Evolutionary conservation across 2,329 filamentous ascomycete genomes (phyloP).

Genomic region (Furcasterigmium sp.): DNA sequence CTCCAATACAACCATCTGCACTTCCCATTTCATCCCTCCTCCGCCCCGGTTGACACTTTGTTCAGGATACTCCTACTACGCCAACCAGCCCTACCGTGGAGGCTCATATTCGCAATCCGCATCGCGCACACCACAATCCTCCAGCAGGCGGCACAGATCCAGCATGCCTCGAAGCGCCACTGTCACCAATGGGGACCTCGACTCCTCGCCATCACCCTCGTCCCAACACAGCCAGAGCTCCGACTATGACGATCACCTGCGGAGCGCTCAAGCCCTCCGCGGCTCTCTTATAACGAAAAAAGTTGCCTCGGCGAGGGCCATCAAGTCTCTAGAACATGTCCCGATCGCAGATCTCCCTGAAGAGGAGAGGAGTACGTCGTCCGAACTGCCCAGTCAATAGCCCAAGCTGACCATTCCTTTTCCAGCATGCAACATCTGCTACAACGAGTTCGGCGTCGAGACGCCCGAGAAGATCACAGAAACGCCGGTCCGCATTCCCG

Average conservation of each 20-base stretch:
- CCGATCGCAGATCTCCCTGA: constrained; percentile 37
- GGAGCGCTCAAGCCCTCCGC: constrained; percentile 40
- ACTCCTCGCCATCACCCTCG: background rate
- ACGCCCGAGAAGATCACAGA: constrained; percentile 56
- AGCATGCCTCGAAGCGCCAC: constrained; percentile 9
- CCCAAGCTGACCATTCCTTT: background rate
- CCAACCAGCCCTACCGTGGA: no score
- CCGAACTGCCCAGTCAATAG: background rate
- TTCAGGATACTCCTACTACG: no score
- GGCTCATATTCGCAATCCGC: no score
- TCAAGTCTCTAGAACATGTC: constrained; percentile 41
- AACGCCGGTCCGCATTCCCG: constrained; percentile 51
- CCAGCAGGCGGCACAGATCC: constrained; percentile 5
- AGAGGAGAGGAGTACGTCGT: constrained; percentile 40
- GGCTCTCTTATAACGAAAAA: constrained; percentile 36
- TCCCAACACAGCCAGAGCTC: constrained; percentile 1
- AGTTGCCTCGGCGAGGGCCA: constrained; percentile 41
- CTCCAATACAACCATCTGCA: constrained; percentile 8
- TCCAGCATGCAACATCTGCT: constrained; percentile 58
- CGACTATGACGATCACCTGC: constrained; percentile 26
- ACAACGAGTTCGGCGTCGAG: constrained; percentile 53
- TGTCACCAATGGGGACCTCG: background rate
- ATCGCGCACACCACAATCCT: constrained; percentile 1
- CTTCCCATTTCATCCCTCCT: constrained; percentile 11
- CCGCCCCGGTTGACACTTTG: constrained; percentile 1